Conservation (phyloP, 495 filamentous ascomycete genomes). For the Talaromyces adpressus region DNA sequence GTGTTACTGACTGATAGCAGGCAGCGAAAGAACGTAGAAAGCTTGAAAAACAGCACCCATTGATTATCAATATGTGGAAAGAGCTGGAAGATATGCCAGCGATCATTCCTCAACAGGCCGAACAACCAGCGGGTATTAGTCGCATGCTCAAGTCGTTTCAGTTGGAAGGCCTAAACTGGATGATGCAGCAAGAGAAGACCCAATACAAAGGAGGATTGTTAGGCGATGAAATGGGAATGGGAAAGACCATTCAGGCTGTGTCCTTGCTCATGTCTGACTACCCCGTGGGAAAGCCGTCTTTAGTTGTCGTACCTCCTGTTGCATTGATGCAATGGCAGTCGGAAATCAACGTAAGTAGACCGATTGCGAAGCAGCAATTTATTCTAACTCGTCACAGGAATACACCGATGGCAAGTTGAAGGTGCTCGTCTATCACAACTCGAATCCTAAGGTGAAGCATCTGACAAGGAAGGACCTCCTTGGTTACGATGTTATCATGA, state of each 20-base stretch:
- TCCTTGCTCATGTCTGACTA: slow-evolving; percentile 97
- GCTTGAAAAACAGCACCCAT: slow-evolving; percentile 71
- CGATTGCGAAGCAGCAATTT: neutral
- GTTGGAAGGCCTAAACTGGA: slow-evolving; percentile 88
- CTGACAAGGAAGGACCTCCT: slow-evolving; percentile 65
- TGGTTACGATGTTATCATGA: slow-evolving; percentile 87
- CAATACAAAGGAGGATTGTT: slow-evolving; percentile 82
- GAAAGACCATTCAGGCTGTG: slow-evolving; percentile 96
- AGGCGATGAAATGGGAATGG: slow-evolving; percentile 97
- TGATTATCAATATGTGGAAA: slow-evolving; percentile 75
- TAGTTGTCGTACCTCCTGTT: slow-evolving; percentile 91
- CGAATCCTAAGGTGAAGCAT: slow-evolving; percentile 73
- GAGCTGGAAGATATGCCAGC: slow-evolving; percentile 59
- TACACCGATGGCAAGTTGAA: slow-evolving; percentile 88
- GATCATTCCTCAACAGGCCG: slow-evolving; percentile 56
- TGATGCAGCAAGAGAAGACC: slow-evolving; percentile 79
- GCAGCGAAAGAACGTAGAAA: slow-evolving; percentile 48
- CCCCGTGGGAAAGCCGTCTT: slow-evolving; percentile 68
- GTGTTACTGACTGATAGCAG: slow-evolving; percentile 15
- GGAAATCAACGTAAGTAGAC: slow-evolving; percentile 59
- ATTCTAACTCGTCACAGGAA: slow-evolving; percentile 29
- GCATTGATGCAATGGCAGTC: slow-evolving; percentile 95
- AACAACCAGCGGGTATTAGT: slow-evolving; percentile 72
- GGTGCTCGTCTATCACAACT: slow-evolving; percentile 82
- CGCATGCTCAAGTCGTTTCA: slow-evolving; percentile 87